A percentile compares a stretch with the other conserved stretches of the same genome.
These are phyloP conservation scores for Herpotrichia juniperi DNA, from an alignment of 2,329 filamentous ascomycete species.

Conservation along the genomic window DNA sequence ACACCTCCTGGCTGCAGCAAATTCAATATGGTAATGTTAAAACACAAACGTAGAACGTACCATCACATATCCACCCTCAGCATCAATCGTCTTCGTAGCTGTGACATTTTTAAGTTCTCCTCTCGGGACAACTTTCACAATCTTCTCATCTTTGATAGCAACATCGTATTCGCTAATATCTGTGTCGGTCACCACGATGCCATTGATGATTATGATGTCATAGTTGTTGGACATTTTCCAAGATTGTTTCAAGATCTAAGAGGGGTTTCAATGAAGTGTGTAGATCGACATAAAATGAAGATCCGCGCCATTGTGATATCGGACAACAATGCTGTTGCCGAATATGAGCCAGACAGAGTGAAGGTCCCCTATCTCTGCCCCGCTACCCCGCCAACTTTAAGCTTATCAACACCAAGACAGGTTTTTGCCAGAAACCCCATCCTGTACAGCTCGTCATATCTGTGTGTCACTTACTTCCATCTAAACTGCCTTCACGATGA, in stretches of 20 bases:
- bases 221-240: conserved; percentile 22
- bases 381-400: conserved; percentile 17
- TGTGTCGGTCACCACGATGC: conserved; percentile 49
- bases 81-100: conserved; percentile 47
- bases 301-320: background rate
- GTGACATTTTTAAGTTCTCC: conserved; percentile 36
- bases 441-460: conserved; percentile 15
- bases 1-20: conserved; percentile 45
- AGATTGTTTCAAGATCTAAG: background rate
- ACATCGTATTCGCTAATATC: conserved; percentile 49
- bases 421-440: background rate
- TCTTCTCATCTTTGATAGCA: conserved; percentile 51
- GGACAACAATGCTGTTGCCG: background rate
- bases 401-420: conserved; percentile 22
- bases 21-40: background rate
- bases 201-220: conserved; percentile 52
- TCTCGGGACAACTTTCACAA: conserved; percentile 40
- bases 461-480: conserved; percentile 12
- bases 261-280: background rate
- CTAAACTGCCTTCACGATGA: conserved; percentile 8
- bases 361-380: conserved; percentile 26
- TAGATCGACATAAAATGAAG: background rate
- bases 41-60: conserved; percentile 7
- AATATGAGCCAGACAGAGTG: background rate
- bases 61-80: conserved; percentile 54